A percentile compares a stretch with the other conserved stretches of the same genome.
phyloP scores from a whole-genome alignment of 176 grass and related monocot genomes.

The Triticum monococcum region DNA sequence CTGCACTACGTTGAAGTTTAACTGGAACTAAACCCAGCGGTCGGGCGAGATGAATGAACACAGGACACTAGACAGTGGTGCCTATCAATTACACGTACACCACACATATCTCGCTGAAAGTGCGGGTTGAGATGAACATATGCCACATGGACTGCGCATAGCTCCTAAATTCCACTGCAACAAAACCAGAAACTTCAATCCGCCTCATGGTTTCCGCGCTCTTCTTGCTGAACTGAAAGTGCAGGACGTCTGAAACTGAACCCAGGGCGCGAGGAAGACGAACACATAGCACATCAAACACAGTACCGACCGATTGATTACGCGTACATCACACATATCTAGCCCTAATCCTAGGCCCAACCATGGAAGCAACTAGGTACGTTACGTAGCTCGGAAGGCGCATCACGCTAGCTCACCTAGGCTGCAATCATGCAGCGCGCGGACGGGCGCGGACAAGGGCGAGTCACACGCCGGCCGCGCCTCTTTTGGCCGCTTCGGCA shows the following conservation, averaged over 20 bases:
- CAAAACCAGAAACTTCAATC: neutral
- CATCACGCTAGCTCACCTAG: neutral
- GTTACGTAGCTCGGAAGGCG: neutral
- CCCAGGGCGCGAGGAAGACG: neutral
- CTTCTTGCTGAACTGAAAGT: neutral
- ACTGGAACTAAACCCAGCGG: too few relatives aligned
- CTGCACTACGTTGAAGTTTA: too few relatives aligned
- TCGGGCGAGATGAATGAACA: too few relatives aligned
- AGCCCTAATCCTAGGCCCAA: neutral
- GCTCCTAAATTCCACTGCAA: neutral
- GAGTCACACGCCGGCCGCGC: slow-evolving; percentile 46
- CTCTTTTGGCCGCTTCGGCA: slow-evolving; percentile 43
- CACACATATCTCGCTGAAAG: neutral
- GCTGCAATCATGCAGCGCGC: slow-evolving; percentile 18
- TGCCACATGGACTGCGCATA: too few relatives aligned
- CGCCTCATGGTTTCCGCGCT: neutral
- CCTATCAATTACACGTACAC: too few relatives aligned
- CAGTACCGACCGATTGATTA: neutral
- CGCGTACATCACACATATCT: neutral
- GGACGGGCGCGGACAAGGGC: slow-evolving; percentile 30
- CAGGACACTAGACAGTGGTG: too few relatives aligned
- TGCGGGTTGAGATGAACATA: neutral
- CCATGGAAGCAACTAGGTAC: neutral
- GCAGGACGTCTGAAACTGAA: neutral
- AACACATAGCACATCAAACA: neutral